Evolutionary conservation across 257 asterid genomes (phyloP).

Genomic region (Solanum bulbocastanum): DNA sequence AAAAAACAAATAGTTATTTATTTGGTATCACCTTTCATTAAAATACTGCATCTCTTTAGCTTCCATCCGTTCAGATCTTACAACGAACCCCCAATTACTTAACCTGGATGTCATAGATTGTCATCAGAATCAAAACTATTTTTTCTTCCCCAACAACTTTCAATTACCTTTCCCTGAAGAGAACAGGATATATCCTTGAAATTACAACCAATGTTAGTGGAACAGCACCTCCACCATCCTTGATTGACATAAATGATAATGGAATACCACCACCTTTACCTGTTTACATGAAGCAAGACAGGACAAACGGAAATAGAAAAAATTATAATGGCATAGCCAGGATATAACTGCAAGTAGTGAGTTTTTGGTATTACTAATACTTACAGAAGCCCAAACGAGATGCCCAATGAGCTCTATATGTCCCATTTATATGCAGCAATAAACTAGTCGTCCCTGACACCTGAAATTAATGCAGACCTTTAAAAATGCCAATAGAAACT

Average conservation of each 20-base stretch:
- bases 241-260: slow-evolving; percentile 80
- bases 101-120: slow-evolving; percentile 33
- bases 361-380: slow-evolving; percentile 9
- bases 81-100: slow-evolving; percentile 43
- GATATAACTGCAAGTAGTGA: background rate
- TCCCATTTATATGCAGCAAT: slow-evolving; percentile 74
- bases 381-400: slow-evolving; percentile 87
- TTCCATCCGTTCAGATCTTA: slow-evolving; percentile 81
- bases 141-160: background rate
- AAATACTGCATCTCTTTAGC: slow-evolving; percentile 42
- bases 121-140: background rate
- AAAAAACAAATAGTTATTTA: background rate
- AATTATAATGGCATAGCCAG: slow-evolving; percentile 1
- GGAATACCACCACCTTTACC: slow-evolving; percentile 65
- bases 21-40: slow-evolving; percentile 44
- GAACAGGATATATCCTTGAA: slow-evolving; percentile 75
- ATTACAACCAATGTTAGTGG: slow-evolving; percentile 79
- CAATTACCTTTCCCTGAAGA: slow-evolving; percentile 82
- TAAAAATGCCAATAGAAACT: slow-evolving; percentile 2
- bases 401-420: slow-evolving; percentile 96
- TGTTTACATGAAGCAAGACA: slow-evolving; percentile 16
- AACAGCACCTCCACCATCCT: slow-evolving; percentile 73
- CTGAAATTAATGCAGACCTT: slow-evolving; percentile 32
- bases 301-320: slow-evolving; percentile 10
- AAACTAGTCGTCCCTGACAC: slow-evolving; percentile 44